Conservation (phyloP, 306 rosid species). For the Inga leiocalycina region DNA sequence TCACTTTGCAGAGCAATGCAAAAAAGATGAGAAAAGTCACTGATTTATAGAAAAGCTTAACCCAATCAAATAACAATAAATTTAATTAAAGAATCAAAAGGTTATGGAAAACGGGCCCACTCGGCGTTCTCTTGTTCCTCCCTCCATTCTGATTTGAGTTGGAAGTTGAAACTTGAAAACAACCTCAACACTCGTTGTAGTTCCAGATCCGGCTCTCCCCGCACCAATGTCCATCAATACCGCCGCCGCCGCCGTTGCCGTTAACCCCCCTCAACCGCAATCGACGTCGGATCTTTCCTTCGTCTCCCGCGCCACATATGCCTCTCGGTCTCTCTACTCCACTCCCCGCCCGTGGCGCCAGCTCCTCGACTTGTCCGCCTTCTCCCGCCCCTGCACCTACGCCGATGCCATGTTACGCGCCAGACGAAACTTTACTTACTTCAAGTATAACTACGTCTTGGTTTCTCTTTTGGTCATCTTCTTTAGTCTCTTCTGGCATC, state of each 20-base stretch:
- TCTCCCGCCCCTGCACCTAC: conserved; percentile 42
- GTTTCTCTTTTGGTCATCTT: conserved; percentile 37
- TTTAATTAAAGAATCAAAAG: not conserved
- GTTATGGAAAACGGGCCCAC: not conserved
- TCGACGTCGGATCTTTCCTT: conserved; percentile 18
- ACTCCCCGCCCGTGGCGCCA: conserved; percentile 50
- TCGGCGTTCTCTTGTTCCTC: not conserved
- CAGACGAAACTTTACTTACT: conserved; percentile 45
- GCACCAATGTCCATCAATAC: conserved; percentile 27
- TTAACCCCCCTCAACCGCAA: not conserved
- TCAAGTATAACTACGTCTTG: conserved; percentile 46
- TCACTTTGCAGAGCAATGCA: not conserved
- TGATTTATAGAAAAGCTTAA: not conserved
- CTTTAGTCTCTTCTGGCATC: conserved; percentile 54
- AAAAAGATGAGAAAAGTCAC: not conserved
- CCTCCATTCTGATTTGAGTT: not conserved
- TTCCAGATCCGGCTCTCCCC: conserved; percentile 34
- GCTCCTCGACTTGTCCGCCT: conserved; percentile 40
- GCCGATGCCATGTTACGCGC: conserved; percentile 48
- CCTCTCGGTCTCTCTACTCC: conserved; percentile 22
- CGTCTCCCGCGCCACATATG: conserved; percentile 22
- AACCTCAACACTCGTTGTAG: not conserved
- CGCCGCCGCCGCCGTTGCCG: conserved; percentile 20
- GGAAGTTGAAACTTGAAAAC: too few species aligned
- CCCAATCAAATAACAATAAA: not conserved